A percentile compares a stretch with the other conserved stretches of the same genome.
These are phyloP conservation scores for Blakeslea trispora DNA, from an alignment of 371 early-diverging fungal species.

Conservation along the genomic window DNA sequence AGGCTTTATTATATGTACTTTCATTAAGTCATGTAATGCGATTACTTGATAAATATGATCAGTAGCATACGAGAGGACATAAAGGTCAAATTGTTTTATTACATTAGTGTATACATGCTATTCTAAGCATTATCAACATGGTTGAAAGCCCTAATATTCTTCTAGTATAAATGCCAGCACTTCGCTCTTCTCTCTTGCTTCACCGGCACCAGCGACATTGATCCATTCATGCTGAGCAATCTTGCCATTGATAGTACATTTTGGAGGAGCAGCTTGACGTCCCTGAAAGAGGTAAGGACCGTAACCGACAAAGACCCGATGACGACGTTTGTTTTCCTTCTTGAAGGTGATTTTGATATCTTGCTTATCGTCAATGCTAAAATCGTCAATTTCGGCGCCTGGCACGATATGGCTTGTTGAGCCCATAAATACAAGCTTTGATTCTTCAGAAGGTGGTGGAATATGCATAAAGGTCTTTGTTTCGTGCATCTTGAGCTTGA, in stretches of 20 bases:
- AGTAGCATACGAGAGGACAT: no score
- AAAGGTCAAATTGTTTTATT: no score
- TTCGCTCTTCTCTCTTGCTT: conserved; percentile 28
- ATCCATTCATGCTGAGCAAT: conserved; percentile 26
- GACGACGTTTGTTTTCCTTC: conserved; percentile 26
- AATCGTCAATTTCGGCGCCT: conserved; percentile 37
- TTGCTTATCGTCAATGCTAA: conserved; percentile 3
- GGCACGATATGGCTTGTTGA: conserved; percentile 50
- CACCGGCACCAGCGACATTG: conserved; percentile 26
- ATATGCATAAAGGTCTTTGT: conserved; percentile 52
- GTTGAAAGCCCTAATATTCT: background rate
- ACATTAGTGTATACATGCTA: no score
- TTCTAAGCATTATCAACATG: no score
- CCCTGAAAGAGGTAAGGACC: conserved; percentile 25
- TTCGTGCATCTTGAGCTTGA: conserved; percentile 38
- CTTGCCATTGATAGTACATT: conserved; percentile 28
- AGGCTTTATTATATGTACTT: no score
- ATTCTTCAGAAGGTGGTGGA: conserved; percentile 25
- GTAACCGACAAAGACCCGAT: conserved; percentile 32
- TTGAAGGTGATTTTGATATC: conserved; percentile 12
- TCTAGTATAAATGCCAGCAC: conserved; percentile 27
- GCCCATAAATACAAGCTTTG: conserved; percentile 32
- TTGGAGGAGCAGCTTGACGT: conserved; percentile 11
- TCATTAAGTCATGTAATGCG: no score
- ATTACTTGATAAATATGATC: no score